Evolutionary conservation across 1,139 yeast species (phyloP).

Genomic region (Waltiozyma sp.): DNA sequence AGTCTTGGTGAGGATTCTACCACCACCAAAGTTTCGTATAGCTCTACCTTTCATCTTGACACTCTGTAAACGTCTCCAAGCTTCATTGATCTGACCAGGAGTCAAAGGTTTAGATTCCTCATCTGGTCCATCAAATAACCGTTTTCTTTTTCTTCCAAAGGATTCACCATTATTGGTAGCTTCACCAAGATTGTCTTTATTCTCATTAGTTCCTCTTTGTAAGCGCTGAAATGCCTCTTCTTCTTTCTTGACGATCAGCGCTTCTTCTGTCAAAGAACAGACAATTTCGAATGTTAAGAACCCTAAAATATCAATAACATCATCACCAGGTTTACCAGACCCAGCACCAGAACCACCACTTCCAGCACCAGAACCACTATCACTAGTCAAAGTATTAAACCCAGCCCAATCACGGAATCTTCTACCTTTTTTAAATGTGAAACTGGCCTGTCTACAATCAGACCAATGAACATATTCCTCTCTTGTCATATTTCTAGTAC

Average conservation of each 20-base stretch:
- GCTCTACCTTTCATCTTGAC: constrained; percentile 54
- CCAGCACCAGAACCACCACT: background rate
- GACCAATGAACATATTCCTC: constrained; percentile 99
- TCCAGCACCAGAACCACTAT: background rate
- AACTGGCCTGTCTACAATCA: constrained; percentile 95
- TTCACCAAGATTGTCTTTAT: background rate
- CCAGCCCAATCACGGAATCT: constrained; percentile 97
- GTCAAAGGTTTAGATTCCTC: constrained; percentile 73
- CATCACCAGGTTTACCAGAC: constrained; percentile 90
- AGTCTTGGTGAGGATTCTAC: constrained; percentile 29
- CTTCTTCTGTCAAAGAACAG: constrained; percentile 87
- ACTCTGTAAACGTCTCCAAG: constrained; percentile 75
- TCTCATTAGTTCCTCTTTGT: constrained; percentile 4
- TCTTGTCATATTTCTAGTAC: constrained; percentile 87
- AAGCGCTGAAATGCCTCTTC: constrained; percentile 35
- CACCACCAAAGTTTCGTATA: constrained; percentile 68
- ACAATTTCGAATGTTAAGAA: constrained; percentile 94
- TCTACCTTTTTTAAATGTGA: constrained; percentile 86
- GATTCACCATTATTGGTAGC: constrained; percentile 1
- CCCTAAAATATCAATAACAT: constrained; percentile 91
- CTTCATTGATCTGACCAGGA: constrained; percentile 82
- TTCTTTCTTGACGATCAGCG: constrained; percentile 64
- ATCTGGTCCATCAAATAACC: constrained; percentile 85
- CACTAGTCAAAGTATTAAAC: constrained; percentile 51
- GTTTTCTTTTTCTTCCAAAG: constrained; percentile 32